Evolutionary conservation across 2,329 filamentous ascomycete genomes (phyloP).

Genomic region (Cercospora brassicicola): DNA sequence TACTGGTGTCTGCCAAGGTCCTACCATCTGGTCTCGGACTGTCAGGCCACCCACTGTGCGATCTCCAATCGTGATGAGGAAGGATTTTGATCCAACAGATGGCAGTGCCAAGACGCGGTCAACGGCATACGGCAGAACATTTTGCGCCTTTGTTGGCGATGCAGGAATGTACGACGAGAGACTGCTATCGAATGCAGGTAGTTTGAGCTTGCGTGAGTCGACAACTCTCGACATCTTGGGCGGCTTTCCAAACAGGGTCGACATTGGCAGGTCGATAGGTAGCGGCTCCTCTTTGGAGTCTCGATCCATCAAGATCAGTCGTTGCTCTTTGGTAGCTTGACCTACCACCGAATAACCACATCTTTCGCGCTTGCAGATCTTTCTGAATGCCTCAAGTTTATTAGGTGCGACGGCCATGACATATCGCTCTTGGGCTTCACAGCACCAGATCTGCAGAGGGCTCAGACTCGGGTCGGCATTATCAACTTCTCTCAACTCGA

Average conservation of each 20-base stretch:
- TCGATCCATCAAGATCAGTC: conserved; percentile 76
- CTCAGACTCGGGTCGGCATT: conserved; percentile 89
- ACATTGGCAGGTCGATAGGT: conserved; percentile 87
- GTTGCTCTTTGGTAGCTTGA: conserved; percentile 69
- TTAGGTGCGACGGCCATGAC: conserved; percentile 84
- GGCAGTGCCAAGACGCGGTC: conserved; percentile 81
- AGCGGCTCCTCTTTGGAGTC: conserved; percentile 72
- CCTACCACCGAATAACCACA: conserved; percentile 93
- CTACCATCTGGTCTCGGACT: conserved; percentile 90
- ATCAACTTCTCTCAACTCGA: conserved; percentile 92
- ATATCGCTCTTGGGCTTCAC: conserved; percentile 94
- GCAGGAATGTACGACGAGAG: conserved; percentile 67
- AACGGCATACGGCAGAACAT: conserved; percentile 61
- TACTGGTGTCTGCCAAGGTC: conserved; percentile 92
- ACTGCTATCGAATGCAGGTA: conserved; percentile 73
- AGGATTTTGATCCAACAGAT: conserved; percentile 92
- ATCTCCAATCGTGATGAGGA: conserved; percentile 95
- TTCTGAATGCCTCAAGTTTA: conserved; percentile 68
- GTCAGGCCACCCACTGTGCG: conserved; percentile 87
- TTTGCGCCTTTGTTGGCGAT: conserved; percentile 39
- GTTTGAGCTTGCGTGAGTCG: conserved; percentile 64
- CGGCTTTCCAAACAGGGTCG: conserved; percentile 81
- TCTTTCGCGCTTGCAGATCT: conserved; percentile 75
- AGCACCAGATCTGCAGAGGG: conserved; percentile 96
- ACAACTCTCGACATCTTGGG: conserved; percentile 78